Base-by-base conservation (phyloP, 768 basidiomycete genomes). In the Neoboletus brunneissimus region DNA sequence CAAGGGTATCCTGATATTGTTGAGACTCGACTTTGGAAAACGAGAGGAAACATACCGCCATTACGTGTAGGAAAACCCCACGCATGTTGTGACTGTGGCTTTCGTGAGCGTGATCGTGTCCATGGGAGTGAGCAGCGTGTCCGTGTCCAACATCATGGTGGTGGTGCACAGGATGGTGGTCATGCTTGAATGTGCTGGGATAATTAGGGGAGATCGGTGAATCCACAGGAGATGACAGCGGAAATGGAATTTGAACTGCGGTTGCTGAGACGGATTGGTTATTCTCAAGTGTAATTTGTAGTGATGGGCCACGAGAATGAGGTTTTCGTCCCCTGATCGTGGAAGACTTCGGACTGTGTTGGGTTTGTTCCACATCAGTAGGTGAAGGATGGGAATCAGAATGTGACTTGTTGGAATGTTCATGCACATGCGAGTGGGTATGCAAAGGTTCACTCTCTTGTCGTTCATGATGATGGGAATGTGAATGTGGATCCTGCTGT, bases 21-120 rank as follows among this genome's bases (percentile, higher is more conserved):
- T 65, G 38, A 59, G 59, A 49, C 53, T 51, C 51, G n/a, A 16
- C 37, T 12, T 40, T 23, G 6, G 40, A 29, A 37, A 32, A 22
- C 18, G 43, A 51, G 27, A 42, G 48, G 31, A 51, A 27, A 71
- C 85, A 62, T 74, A 91, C 91, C 55, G 94, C 94, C 87, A 97
- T 88, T 46, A 99, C 96, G 67, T 99, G 96, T 54, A 98, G 74
- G 71, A 99, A 99, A 63, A 99, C 94, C 18, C 97, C 97, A 34
- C 94, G 89, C 97, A 99, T 99, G 70, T 99, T 99, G 71, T 98
- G 93, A 72, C 91, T 93, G 66, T 96, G 94, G 0, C 91, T 88
- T 71, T 94, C 89, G 62, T 87, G 88, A 12, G 76, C 72, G 31
- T 78, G 79, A 41, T 73, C 70, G 64, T 82, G 85, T 3, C 73